Percentiles rank a stretch among this genome's conserved stretches.
Evolutionary conservation across 805 yeast genomes (phyloP).

Genomic region (Yarrowia sp.): DNA sequence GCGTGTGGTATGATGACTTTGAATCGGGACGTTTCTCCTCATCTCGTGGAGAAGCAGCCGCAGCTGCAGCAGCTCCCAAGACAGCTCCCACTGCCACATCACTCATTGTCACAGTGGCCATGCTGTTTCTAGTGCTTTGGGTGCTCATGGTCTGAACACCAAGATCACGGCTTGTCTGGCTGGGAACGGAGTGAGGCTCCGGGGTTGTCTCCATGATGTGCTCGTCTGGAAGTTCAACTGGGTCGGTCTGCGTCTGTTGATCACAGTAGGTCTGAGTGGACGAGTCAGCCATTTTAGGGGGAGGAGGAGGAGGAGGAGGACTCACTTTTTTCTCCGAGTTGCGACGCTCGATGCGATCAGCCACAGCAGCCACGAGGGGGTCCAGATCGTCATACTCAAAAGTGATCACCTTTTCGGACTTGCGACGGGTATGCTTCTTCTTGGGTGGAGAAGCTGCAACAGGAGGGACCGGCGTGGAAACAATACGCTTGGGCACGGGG

Average conservation of each 20-base stretch:
- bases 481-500: not conserved
- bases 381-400: conserved; percentile 23
- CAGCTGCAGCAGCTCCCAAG: not conserved
- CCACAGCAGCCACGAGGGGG: conserved; percentile 26
- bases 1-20: conserved; percentile 1
- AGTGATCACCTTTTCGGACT: conserved; percentile 21
- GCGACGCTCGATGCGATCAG: conserved; percentile 21
- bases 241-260: conserved; percentile 19
- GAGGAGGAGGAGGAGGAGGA: not conserved
- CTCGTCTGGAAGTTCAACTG: conserved; percentile 9
- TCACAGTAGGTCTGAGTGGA: conserved; percentile 22
- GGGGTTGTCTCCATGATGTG: conserved; percentile 1
- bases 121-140: not conserved
- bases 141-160: conserved; percentile 16
- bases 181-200: not conserved
- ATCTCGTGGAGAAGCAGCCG: not conserved
- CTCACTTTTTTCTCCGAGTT: not conserved
- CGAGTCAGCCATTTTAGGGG: conserved; percentile 14
- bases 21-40: not conserved
- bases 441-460: not conserved
- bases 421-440: conserved; percentile 23
- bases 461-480: not conserved
- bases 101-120: not conserved
- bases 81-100: not conserved
- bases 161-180: not conserved